Evolutionary conservation across 2,329 filamentous ascomycete genomes (phyloP).

Genomic region (Arachnopeziza araneosa): DNA sequence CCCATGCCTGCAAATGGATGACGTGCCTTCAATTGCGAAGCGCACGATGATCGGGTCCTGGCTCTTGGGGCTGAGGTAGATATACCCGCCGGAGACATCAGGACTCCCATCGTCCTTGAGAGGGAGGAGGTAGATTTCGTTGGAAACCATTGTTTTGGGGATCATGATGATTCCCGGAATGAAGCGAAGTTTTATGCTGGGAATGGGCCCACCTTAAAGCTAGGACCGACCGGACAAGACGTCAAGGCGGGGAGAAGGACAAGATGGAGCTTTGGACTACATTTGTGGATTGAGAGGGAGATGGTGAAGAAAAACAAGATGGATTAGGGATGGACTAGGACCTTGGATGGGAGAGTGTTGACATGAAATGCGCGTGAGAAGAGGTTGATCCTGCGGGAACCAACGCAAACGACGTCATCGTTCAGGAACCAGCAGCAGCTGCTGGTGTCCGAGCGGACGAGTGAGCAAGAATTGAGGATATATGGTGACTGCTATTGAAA

Average conservation of each 20-base stretch:
- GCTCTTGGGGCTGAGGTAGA: conserved; percentile 76
- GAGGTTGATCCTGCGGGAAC: neutral
- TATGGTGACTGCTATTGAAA: neutral
- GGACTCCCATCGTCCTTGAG: conserved; percentile 92
- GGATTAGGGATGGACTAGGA: neutral
- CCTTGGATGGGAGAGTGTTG: neutral
- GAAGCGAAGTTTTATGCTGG: neutral
- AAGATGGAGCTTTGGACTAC: neutral
- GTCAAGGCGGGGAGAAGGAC: neutral
- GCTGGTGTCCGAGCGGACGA: neutral
- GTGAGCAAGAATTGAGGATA: neutral
- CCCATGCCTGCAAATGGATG: conserved; percentile 89
- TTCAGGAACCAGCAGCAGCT: neutral
- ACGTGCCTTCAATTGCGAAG: conserved; percentile 89
- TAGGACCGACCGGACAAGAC: neutral
- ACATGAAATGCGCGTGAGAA: neutral
- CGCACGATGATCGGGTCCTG: conserved; percentile 72
- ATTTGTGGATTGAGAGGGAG: neutral
- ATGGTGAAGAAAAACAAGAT: neutral
- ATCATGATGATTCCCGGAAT: conserved; percentile 38
- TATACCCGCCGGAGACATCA: conserved; percentile 81
- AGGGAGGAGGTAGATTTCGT: conserved; percentile 78
- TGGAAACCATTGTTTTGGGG: conserved; percentile 57
- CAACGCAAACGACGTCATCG: neutral
- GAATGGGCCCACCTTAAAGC: neutral